Conservation (phyloP, 2,329 filamentous ascomycete genomes). For the Hypomyces rosellus region DNA sequence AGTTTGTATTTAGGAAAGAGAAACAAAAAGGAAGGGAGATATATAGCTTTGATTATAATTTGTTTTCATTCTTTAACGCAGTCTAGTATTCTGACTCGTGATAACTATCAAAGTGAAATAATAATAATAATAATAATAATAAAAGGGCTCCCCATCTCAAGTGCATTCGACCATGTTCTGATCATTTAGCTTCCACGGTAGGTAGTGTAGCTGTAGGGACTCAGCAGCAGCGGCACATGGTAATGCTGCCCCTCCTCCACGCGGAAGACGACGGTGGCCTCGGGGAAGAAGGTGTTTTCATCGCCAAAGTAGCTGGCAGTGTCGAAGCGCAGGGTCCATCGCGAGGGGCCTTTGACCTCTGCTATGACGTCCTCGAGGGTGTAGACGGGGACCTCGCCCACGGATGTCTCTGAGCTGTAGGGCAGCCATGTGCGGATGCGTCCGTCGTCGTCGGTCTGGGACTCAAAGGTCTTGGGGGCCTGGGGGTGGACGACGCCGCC, state of each 20-base stretch:
- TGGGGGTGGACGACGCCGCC: conserved; percentile 16
- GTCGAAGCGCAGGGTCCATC: conserved; percentile 67
- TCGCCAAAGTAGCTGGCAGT: conserved; percentile 65
- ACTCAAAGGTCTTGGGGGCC: conserved; percentile 50
- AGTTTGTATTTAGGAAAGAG: no score
- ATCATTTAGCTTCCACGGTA: conserved; percentile 63
- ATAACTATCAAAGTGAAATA: no score
- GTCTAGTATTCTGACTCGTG: no score
- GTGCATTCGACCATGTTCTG: background rate
- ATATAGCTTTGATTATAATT: no score
- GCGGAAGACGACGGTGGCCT: conserved; percentile 49
- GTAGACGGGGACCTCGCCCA: conserved; percentile 52
- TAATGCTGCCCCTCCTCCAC: conserved; percentile 59
- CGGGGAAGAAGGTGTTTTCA: conserved; percentile 55
- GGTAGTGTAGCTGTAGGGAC: conserved; percentile 75
- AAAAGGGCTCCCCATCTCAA: background rate
- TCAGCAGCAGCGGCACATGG: conserved; percentile 71
- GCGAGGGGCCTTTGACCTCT: conserved; percentile 38
- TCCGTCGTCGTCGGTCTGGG: conserved; percentile 69
- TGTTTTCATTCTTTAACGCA: no score
- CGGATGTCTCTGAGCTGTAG: conserved; percentile 42
- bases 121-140: conserved; percentile 1
- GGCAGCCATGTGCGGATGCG: conserved; percentile 65
- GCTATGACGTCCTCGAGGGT: conserved; percentile 51
- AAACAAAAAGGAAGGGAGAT: no score